phyloP scores from a whole-genome alignment of 2,329 filamentous ascomycete genomes.

The Botrytis paeoniae region DNA sequence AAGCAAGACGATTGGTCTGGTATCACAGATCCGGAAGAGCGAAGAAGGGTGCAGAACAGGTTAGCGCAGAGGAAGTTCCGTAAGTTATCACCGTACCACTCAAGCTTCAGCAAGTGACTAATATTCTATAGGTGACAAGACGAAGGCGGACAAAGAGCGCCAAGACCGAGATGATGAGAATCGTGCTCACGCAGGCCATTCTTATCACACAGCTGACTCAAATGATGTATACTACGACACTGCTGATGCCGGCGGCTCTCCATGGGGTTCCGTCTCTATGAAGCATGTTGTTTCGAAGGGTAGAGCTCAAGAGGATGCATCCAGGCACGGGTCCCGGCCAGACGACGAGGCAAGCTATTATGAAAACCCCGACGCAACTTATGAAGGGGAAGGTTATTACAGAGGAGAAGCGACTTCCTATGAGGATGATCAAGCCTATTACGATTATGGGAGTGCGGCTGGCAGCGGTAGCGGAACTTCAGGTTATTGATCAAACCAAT shows the following conservation, averaged over 20 bases:
- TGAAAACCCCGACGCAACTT: slow-evolving; percentile 22
- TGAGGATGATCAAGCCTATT: slow-evolving; percentile 32
- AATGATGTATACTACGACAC: slow-evolving; percentile 53
- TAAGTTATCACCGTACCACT: slow-evolving; percentile 45
- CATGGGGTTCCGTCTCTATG: slow-evolving; percentile 69
- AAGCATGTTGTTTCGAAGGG: slow-evolving; percentile 48
- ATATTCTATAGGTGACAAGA: slow-evolving; percentile 59
- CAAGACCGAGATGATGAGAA: slow-evolving; percentile 62
- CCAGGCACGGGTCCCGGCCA: slow-evolving; percentile 39
- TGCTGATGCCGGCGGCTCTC: slow-evolving; percentile 58
- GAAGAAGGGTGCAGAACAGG: slow-evolving; percentile 72
- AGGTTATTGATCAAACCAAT: slow-evolving; percentile 9
- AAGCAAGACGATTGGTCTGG: slow-evolving; percentile 64
- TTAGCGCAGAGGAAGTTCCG: slow-evolving; percentile 74
- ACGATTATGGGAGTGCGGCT: slow-evolving; percentile 36
- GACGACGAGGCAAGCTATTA: slow-evolving; percentile 31
- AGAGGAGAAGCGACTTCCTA: slow-evolving; percentile 30
- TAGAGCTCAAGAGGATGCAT: slow-evolving; percentile 45
- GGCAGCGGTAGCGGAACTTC: slow-evolving; percentile 31
- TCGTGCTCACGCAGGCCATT: slow-evolving; percentile 58
- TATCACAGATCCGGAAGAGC: slow-evolving; percentile 66
- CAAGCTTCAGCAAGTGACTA: slow-evolving; percentile 6
- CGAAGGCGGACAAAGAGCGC: slow-evolving; percentile 64
- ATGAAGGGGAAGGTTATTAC: slow-evolving; percentile 32
- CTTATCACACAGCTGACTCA: slow-evolving; percentile 60